Conservation (phyloP, 1,284 basidiomycete genomes). For the Neonothopanus nambi region DNA sequence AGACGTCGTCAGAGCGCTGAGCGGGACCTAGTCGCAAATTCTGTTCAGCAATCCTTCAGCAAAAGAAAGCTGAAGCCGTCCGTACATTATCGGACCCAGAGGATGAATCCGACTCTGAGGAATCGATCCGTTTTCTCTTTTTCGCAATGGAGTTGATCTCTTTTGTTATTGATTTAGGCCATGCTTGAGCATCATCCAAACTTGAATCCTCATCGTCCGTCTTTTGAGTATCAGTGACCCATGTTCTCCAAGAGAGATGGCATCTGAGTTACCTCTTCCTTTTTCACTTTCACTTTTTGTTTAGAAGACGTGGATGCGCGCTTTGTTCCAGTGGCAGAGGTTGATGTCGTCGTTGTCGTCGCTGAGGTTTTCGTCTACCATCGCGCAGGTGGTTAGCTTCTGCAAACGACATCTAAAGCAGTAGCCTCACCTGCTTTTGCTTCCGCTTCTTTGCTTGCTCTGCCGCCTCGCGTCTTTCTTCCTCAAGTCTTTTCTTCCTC, state of each 20-base stretch:
- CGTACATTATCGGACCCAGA: not conserved
- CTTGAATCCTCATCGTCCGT: not conserved
- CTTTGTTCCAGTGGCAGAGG: not conserved
- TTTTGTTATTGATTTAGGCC: too few relatives aligned
- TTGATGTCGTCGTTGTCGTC: not conserved
- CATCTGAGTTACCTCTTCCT: not conserved
- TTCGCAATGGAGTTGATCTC: not conserved
- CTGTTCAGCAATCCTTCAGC: too few relatives aligned
- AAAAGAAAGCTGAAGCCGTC: not conserved
- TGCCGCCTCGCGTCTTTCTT: not conserved
- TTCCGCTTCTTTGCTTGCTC: constrained; percentile 1
- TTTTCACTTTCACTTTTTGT: not conserved
- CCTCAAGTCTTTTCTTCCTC: not conserved
- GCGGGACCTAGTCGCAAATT: too few relatives aligned
- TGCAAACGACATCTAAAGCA: not conserved
- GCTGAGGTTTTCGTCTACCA: not conserved
- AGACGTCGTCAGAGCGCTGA: too few relatives aligned
- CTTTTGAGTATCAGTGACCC: not conserved
- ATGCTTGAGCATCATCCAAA: not conserved
- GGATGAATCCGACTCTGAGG: not conserved
- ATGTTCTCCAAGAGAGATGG: not conserved
- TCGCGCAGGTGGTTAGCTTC: not conserved
- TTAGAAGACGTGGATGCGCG: not conserved
- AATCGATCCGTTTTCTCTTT: not conserved
- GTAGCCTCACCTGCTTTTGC: not conserved